These are phyloP conservation scores for Salpingoeca rosetta DNA, from an alignment of 78 protist species.

Conservation along the genomic window DNA sequence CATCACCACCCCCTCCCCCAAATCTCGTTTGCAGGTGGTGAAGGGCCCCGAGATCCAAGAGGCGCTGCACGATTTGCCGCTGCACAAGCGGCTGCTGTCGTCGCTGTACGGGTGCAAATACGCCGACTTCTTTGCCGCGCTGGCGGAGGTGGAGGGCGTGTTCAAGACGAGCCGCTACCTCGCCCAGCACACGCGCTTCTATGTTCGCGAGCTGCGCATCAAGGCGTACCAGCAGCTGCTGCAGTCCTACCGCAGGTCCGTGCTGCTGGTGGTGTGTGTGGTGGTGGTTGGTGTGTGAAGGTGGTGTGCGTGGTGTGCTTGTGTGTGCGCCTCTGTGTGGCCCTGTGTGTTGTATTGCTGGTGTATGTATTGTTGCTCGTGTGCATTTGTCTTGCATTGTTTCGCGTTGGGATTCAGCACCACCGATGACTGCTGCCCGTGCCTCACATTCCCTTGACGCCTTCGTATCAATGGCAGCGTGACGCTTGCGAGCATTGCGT, in stretches of 20 bases:
- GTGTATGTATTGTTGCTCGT: too few species aligned
- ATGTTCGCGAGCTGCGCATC: conserved; percentile 81
- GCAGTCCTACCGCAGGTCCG: conserved; percentile 77
- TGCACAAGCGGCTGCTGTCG: conserved; percentile 21
- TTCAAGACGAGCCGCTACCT: conserved; percentile 52
- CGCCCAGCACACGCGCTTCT: conserved; percentile 61
- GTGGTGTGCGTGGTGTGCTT: too few species aligned
- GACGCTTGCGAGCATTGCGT: conserved; percentile 71
- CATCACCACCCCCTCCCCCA: neutral
- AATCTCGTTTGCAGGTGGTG: conserved; percentile 54
- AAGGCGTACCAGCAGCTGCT: conserved; percentile 74
- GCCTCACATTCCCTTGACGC: too few species aligned
- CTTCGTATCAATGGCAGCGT: too few species aligned
- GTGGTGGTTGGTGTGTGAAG: too few species aligned
- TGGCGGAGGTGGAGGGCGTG: conserved; percentile 50
- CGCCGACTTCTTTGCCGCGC: conserved; percentile 50
- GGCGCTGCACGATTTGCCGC: conserved; percentile 51
- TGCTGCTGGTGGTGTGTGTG: too few species aligned
- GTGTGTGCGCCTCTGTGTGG: too few species aligned
- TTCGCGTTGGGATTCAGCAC: too few species aligned
- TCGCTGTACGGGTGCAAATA: conserved; percentile 79
- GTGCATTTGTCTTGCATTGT: too few species aligned
- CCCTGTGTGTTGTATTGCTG: too few species aligned
- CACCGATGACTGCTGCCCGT: too few species aligned
- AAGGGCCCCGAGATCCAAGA: conserved; percentile 85